Evolutionary conservation across 805 yeast species (phyloP).

Genomic region (Lachancea dasiensis): DNA sequence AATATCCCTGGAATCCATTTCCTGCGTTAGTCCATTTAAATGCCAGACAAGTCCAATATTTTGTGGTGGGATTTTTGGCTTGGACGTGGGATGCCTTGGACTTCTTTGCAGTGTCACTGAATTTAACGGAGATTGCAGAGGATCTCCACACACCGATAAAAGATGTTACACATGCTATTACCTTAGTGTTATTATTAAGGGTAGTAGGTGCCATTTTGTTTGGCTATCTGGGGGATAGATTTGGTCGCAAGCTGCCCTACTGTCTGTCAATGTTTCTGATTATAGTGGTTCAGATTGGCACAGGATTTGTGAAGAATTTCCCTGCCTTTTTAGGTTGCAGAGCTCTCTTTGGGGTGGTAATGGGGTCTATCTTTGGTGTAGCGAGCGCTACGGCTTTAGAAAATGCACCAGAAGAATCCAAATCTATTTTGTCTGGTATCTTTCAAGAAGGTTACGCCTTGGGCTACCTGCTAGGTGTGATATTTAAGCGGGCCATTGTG

Average conservation of each 20-base stretch:
- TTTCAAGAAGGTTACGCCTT: slow-evolving; percentile 79
- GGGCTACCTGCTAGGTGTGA: slow-evolving; percentile 60
- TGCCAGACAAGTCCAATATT: slow-evolving; percentile 42
- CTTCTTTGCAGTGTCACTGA: slow-evolving; percentile 56
- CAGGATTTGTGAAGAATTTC: slow-evolving; percentile 59
- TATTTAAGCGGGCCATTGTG: slow-evolving; percentile 58
- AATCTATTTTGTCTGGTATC: slow-evolving; percentile 59
- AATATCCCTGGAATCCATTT: slow-evolving; percentile 50
- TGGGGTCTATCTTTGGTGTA: slow-evolving; percentile 69
- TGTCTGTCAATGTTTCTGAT: slow-evolving; percentile 47
- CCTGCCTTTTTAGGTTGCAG: slow-evolving; percentile 54
- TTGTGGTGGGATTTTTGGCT: slow-evolving; percentile 51
- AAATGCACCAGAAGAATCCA: slow-evolving; percentile 52
- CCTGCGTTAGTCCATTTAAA: slow-evolving; percentile 46
- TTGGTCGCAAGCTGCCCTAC: slow-evolving; percentile 65
- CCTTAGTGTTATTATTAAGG: slow-evolving; percentile 64
- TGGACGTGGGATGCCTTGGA: slow-evolving; percentile 76
- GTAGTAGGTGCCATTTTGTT: slow-evolving; percentile 64
- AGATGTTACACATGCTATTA: slow-evolving; percentile 66
- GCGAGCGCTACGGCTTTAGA: slow-evolving; percentile 62
- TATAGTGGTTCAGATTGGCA: slow-evolving; percentile 52
- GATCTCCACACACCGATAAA: slow-evolving; percentile 40
- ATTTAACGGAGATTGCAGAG: slow-evolving; percentile 47
- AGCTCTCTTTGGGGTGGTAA: slow-evolving; percentile 59
- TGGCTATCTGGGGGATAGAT: slow-evolving; percentile 55